These are phyloP conservation scores for Sapria himalayana DNA, from an alignment of 345 rosid genomes.

Conservation along the genomic window DNA sequence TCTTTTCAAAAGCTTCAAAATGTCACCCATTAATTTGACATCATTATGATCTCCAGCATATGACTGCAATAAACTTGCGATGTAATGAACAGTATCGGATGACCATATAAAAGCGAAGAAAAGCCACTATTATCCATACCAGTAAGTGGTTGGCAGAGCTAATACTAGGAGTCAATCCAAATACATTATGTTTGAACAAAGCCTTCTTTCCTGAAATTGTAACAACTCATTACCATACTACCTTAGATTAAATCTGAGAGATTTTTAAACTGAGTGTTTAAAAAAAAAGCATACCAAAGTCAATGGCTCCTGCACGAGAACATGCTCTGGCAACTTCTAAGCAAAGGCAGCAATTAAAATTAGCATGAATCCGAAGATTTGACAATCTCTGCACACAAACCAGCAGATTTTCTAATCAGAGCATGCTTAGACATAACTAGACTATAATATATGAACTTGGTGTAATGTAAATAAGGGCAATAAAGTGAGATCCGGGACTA, in stretches of 20 bases:
- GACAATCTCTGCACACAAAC: conserved; percentile 49
- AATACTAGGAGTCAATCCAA: conserved; percentile 51
- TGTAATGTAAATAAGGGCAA: not conserved
- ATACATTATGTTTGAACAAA: conserved; percentile 60
- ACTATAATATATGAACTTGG: not conserved
- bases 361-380: conserved; percentile 55
- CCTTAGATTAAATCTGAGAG: no score
- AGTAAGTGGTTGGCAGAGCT: conserved; percentile 63
- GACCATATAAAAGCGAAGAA: conserved; percentile 2
- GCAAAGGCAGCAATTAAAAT: conserved; percentile 67
- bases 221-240: not conserved
- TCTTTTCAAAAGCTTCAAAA: conserved; percentile 38
- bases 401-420: no score
- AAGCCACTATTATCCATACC: conserved; percentile 19
- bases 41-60: conserved; percentile 46
- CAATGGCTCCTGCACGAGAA: conserved; percentile 43
- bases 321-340: conserved; percentile 67
- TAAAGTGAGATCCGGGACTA: conserved; percentile 11
- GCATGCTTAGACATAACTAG: not conserved
- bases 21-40: conserved; percentile 38
- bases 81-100: conserved; percentile 2
- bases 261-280: no score
- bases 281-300: conserved; percentile 47
- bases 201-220: conserved; percentile 51
- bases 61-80: conserved; percentile 18